Conservation (phyloP, 1,284 basidiomycete species). For the Cryptococcus sp. region DNA sequence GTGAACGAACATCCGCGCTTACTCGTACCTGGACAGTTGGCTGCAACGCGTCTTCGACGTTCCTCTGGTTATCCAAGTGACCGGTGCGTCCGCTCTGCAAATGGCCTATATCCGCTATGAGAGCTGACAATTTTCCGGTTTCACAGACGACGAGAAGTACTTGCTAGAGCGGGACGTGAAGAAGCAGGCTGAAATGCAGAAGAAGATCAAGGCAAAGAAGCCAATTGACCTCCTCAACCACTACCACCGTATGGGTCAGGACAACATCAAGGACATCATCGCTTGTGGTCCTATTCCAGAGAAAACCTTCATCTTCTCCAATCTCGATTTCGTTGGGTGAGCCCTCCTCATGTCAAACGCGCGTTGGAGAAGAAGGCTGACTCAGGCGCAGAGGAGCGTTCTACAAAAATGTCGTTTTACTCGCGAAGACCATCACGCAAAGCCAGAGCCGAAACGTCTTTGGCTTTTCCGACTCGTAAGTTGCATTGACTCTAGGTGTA, state of each 20-base stretch:
- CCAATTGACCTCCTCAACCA: conserved; percentile 66
- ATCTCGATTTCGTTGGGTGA: conserved; percentile 78
- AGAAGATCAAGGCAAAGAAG: conserved; percentile 50
- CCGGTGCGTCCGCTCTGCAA: conserved; percentile 59
- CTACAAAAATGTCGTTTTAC: conserved; percentile 91
- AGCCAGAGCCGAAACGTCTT: conserved; percentile 94
- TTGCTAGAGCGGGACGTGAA: conserved; percentile 83
- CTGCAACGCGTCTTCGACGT: conserved; percentile 95
- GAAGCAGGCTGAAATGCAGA: conserved; percentile 49
- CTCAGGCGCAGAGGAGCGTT: conserved; percentile 68
- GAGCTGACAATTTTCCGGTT: not conserved
- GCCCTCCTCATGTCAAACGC: conserved; percentile 11
- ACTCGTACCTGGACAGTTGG: conserved; percentile 63
- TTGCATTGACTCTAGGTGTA: conserved; percentile 19
- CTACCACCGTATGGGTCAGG: conserved; percentile 76
- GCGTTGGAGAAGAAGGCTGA: not conserved
- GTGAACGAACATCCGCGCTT: conserved; percentile 1
- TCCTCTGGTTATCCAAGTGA: conserved; percentile 91
- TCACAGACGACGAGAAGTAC: conserved; percentile 96
- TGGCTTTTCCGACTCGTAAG: conserved; percentile 91
- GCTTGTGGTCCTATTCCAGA: conserved; percentile 90
- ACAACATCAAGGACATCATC: conserved; percentile 94
- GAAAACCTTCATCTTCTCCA: conserved; percentile 96
- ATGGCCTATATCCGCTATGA: not conserved
- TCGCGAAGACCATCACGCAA: conserved; percentile 89